A percentile compares a stretch with the other conserved stretches of the same genome.
These are phyloP conservation scores for Chrysosporium keratinophilum DNA, from an alignment of 2,329 filamentous ascomycete species.

Conservation along the genomic window DNA sequence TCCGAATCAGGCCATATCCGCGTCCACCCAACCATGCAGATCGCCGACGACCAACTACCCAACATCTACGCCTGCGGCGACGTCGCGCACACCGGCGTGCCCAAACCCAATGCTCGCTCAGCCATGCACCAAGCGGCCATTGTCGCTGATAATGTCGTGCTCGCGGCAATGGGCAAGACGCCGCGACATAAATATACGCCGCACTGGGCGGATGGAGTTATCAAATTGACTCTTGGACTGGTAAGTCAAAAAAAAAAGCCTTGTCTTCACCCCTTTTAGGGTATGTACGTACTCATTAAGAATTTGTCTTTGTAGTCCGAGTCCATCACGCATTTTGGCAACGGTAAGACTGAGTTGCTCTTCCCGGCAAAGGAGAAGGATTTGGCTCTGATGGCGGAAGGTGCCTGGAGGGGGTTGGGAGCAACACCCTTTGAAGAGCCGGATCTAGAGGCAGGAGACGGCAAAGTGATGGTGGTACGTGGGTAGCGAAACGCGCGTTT, in stretches of 20 bases:
- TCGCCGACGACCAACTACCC: constrained; percentile 39
- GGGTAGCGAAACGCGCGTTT: too few species aligned
- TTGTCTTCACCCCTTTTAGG: background rate
- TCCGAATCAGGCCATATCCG: constrained; percentile 40
- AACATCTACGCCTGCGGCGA: constrained; percentile 56
- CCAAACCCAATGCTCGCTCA: constrained; percentile 44
- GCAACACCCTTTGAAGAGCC: constrained; percentile 35
- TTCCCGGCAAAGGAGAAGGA: constrained; percentile 35
- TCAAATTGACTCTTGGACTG: constrained; percentile 46
- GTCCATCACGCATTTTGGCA: constrained; percentile 37
- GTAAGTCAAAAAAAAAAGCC: constrained; percentile 29
- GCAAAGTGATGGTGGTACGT: background rate
- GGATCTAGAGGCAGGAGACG: background rate
- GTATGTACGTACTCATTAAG: constrained; percentile 16
- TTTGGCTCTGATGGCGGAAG: constrained; percentile 36
- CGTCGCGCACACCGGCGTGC: constrained; percentile 45
- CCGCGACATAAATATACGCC: constrained; percentile 35
- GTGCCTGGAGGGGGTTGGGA: constrained; percentile 37
- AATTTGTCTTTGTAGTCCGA: constrained; percentile 31
- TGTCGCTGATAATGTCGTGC: constrained; percentile 47
- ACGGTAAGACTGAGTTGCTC: constrained; percentile 38
- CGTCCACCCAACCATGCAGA: constrained; percentile 49
- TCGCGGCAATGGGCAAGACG: constrained; percentile 34
- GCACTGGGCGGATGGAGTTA: constrained; percentile 41
- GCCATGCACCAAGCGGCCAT: constrained; percentile 45